phyloP scores from a whole-genome alignment of 2,329 filamentous ascomycete species.

The Laburnicola sp. region DNA sequence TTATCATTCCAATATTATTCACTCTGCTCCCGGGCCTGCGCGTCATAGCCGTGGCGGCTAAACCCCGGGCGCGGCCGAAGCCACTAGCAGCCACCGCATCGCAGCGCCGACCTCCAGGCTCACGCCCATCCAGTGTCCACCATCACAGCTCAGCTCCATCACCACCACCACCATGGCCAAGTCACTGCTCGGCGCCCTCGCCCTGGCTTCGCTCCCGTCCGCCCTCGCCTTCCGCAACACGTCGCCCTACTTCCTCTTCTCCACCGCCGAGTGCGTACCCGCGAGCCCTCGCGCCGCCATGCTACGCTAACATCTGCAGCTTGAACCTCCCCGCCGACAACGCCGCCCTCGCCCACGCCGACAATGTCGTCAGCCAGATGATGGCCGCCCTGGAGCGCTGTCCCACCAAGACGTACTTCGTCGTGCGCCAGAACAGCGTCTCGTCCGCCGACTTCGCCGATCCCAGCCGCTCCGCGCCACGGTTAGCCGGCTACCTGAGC shows the following conservation, averaged over 20 bases:
- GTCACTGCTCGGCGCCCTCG: constrained; percentile 52
- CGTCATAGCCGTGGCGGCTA: constrained; percentile 30
- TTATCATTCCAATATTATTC: neutral
- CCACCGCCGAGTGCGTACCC: constrained; percentile 71
- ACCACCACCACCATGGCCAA: constrained; percentile 44
- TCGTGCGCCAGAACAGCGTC: constrained; percentile 77
- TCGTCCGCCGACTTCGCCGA: constrained; percentile 68
- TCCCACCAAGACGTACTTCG: constrained; percentile 73
- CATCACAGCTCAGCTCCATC: constrained; percentile 14
- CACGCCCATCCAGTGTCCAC: neutral
- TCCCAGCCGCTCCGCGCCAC: constrained; percentile 53
- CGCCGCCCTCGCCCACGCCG: constrained; percentile 47
- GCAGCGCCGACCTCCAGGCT: constrained; percentile 15
- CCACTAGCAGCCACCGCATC: constrained; percentile 16
- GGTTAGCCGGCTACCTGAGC: constrained; percentile 58
- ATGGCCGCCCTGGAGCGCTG: constrained; percentile 62
- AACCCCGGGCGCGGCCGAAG: constrained; percentile 13
- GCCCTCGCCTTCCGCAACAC: constrained; percentile 80
- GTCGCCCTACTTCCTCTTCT: constrained; percentile 87
- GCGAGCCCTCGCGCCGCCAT: constrained; percentile 13
- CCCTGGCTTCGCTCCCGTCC: constrained; percentile 57
- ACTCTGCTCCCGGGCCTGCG: constrained; percentile 14
- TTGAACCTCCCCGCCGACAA: constrained; percentile 30
- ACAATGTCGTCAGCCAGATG: constrained; percentile 49
- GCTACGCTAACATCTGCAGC: constrained; percentile 34